Base-by-base conservation (phyloP, 2,329 filamentous ascomycete species). In the Verruconis gallopava region DNA sequence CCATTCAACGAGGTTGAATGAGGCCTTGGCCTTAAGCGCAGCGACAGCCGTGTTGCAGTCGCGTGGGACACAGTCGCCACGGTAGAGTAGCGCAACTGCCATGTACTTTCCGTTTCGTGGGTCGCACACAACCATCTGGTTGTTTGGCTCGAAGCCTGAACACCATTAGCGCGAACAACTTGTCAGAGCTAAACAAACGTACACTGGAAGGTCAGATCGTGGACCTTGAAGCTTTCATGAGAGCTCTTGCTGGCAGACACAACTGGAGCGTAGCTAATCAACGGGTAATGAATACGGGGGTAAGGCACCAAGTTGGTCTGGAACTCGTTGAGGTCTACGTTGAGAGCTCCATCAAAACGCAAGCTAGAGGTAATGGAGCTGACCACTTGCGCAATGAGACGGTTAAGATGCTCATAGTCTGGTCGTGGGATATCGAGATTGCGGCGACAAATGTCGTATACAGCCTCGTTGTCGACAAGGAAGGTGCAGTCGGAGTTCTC, bases 211-310 rank as follows among this genome's bases (percentile, higher is more conserved):
- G 78, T 82, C 49, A 82, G 65, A 50, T 91, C 85, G 48, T 77
- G 73, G 43, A 86, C 79, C 71, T 85, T 85, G 76, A 88, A 88
- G 69, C 81, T 85, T 69, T 91, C 84, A 58, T 91, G 84, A 37
- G 78, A 75, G 62, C 81, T 85, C 73, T 83, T 84, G 67, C 73
- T 70, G 45, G 77, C 75, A 17, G 77, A 81, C 49, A 82, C 70
- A 51, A 83, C 78, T 21, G 78, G 78, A 9, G 79, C 77, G 56
- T 82, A 82, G 66, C 74, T 79, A 65, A 82, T 80, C 37, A 82
- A 64, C 40, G 79, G 79, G 62, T 81, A 83, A 68, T 82, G 78
- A 50, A 83, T 82, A 60, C 78, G 77, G 25, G 78, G 78, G 61
- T 79, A 82, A 19, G 78, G 78, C 41, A 82, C 79, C 63, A 83